Evolutionary conservation across 2,329 filamentous ascomycete genomes (phyloP), one percentile per base, ranked within the genome.

Genomic region (Cladophialophora bantiana): DNA sequence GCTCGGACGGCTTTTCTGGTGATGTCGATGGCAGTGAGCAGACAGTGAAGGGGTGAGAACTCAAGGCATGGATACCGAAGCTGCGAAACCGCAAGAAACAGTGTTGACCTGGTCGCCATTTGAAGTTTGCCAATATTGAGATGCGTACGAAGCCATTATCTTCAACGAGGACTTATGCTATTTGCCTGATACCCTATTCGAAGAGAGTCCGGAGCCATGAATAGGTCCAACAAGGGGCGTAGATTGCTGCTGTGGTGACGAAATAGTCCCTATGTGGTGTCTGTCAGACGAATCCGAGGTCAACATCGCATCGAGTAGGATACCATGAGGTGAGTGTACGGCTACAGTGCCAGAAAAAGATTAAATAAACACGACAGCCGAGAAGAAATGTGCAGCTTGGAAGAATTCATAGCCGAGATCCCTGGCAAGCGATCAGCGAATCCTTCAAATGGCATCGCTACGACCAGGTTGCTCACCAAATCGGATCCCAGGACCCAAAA

Each of bases 271-370:
- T 83, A 12, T 60, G 34, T 13, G 7, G 13, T n/a, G n/a, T 56
- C 60, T 69, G 32, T 59, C 18, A 35, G 36, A 6, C 31, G 35
- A 7, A 5, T 26, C 13, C 26, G 6, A 45, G 12, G n/a, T 32
- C n/a, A n/a, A n/a, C n/a, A n/a, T 31, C 3, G 10, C 10, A 60
- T 26, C 5, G 20, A 6, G 18, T n/a, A 18, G 52, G 34, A 34
- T 72, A 83, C 83, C 84, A 87, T 1, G 85, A 86, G 1, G 83
- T 81, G 12, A 88, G 77, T 0, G 77, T 80, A 74, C 82, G 84
- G 73, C 85, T 82, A 73, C 86, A 88, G 75, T 89, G 86, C 59
- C 87, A 79, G 76, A 89, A 88, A 75, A 89, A 84, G 72, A 87
- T 86, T 7, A 88, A 58, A 88, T 76, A 70, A 88, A 89, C 1